Evolutionary conservation across 1,139 yeast genomes (phyloP).

Genomic region (Candida glucosophila): DNA sequence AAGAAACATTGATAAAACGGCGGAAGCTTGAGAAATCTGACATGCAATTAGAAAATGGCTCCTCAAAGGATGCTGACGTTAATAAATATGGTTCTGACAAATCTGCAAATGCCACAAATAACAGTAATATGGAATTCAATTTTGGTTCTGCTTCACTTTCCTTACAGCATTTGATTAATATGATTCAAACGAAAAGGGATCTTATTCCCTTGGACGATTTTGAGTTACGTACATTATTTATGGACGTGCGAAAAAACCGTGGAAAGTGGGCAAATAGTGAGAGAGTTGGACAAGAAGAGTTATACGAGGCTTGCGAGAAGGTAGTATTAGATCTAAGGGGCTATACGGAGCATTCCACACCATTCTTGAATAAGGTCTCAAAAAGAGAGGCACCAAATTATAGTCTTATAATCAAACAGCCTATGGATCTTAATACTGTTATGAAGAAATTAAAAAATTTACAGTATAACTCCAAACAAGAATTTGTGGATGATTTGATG

Average conservation of each 20-base stretch:
- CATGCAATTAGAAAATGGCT: conserved; percentile 40
- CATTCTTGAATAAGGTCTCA: conserved; percentile 88
- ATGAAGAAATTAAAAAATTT: conserved; percentile 78
- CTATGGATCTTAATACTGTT: conserved; percentile 96
- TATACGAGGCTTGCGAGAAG: conserved; percentile 94
- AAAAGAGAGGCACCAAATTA: conserved; percentile 97
- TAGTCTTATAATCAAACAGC: conserved; percentile 78
- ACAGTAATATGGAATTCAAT: conserved; percentile 22
- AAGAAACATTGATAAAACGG: conserved; percentile 69
- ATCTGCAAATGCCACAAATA: conserved; percentile 5
- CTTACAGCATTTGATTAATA: conserved; percentile 67
- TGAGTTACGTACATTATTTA: conserved; percentile 74
- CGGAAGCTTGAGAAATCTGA: conserved; percentile 76
- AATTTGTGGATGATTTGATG: conserved; percentile 89
- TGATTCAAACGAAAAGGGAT: conserved; percentile 74
- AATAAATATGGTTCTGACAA: conserved; percentile 6
- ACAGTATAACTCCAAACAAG: conserved; percentile 75
- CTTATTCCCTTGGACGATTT: conserved; percentile 68
- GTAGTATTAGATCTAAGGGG: conserved; percentile 86
- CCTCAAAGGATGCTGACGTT: conserved; percentile 1
- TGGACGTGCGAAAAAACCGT: conserved; percentile 89
- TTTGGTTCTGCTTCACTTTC: conserved; percentile 82
- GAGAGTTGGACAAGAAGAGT: conserved; percentile 91
- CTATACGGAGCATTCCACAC: conserved; percentile 93
- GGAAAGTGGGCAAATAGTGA: conserved; percentile 98